phyloP scores from a whole-genome alignment of 768 basidiomycete species.

The Tremella fuciformis region DNA sequence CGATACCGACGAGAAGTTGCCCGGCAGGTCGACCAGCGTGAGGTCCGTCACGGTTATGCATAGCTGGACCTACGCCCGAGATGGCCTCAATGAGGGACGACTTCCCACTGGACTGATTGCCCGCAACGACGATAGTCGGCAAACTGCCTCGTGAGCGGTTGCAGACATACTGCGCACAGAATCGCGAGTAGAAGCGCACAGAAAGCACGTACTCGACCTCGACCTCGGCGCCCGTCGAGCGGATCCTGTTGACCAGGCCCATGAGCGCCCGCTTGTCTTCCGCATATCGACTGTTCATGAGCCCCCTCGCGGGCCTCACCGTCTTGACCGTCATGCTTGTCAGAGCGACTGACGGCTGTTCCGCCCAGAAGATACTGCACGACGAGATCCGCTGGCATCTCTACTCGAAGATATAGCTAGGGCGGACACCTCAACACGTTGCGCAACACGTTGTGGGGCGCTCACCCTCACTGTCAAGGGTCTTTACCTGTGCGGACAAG shows the following conservation, averaged over 20 bases:
- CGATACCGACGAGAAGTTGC: conserved; percentile 61
- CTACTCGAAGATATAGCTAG: no score
- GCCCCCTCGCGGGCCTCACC: neutral
- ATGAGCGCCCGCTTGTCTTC: conserved; percentile 13
- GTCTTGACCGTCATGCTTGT: no score
- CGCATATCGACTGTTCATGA: conserved; percentile 10
- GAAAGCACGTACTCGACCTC: conserved; percentile 16
- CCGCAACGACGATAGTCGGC: conserved; percentile 18
- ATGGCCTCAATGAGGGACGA: conserved; percentile 16
- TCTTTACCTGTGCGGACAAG: no score
- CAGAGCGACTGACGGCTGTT: no score
- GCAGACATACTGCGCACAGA: neutral
- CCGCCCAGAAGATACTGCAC: no score
- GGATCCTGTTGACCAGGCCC: conserved; percentile 12
- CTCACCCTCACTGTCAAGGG: no score
- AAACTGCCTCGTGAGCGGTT: neutral
- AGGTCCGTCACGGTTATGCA: conserved; percentile 26
- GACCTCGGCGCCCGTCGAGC: conserved; percentile 11
- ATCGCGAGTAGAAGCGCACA: neutral
- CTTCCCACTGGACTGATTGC: conserved; percentile 16
- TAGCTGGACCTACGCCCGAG: conserved; percentile 16
- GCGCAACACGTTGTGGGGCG: no score
- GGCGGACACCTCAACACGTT: no score
- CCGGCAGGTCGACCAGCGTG: conserved; percentile 51
- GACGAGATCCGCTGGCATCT: no score